Percentiles rank a stretch among this genome's conserved stretches.
Conservation (phyloP, 2,329 filamentous ascomycete genomes). For the Calonectria naviculata region DNA sequence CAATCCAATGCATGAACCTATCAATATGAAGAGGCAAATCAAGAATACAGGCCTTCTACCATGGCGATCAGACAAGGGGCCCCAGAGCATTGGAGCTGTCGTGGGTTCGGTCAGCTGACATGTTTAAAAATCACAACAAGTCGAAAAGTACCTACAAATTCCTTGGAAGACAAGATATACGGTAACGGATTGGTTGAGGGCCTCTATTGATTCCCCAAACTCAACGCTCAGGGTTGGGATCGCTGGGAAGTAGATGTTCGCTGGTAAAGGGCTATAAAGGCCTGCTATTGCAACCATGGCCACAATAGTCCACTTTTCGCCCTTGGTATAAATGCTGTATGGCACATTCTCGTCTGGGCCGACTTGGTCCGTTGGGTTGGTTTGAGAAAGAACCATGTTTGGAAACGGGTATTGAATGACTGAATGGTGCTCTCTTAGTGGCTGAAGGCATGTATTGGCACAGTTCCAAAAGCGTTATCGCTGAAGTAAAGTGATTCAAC, state of each 20-base stretch:
- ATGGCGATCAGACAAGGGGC: conserved; percentile 46
- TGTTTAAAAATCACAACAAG: not conserved
- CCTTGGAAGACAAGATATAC: conserved; percentile 47
- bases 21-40: conserved; percentile 42
- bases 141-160: conserved; percentile 14
- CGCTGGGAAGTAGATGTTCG: conserved; percentile 49
- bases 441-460: not conserved
- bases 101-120: not conserved
- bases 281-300: conserved; percentile 25
- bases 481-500: not conserved
- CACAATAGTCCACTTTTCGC: conserved; percentile 28
- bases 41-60: conserved; percentile 45
- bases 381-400: not conserved
- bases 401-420: not conserved
- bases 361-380: not conserved
- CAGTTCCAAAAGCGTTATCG: not conserved
- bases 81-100: conserved; percentile 47
- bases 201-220: conserved; percentile 43
- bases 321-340: conserved; percentile 21
- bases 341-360: not conserved
- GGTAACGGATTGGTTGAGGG: conserved; percentile 47
- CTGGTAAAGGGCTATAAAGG: conserved; percentile 43
- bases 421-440: not conserved
- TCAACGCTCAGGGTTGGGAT: conserved; percentile 41
- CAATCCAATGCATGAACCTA: conserved; percentile 46